Evolutionary conservation across 495 filamentous ascomycete species (phyloP), one percentile per base, ranked within the genome.

Genomic region (Penicillium flavigenum): DNA sequence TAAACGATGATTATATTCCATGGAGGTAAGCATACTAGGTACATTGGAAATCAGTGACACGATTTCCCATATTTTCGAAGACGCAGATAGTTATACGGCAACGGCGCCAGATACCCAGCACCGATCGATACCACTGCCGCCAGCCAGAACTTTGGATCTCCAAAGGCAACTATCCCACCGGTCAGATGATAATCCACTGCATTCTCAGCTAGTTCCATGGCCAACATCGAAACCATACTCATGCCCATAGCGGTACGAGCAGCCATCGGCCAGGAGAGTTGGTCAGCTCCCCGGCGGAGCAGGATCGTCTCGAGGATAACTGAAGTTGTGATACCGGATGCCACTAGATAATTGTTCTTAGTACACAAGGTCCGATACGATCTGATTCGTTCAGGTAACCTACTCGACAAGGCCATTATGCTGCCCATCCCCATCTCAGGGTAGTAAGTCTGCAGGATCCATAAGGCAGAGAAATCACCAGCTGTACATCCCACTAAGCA

Each of bases 151-250:
- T 60, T 53, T 0, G 71, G 69, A 38, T 71, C 67, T 1, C 62
- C 63, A 10, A 74, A 48, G 0, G 60, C 62, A 16, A 76, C 65
- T 6, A 72, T 58, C 0, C 78, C 78, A 1, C 76, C 76, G 0
- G 76, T 80, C 2, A 80, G 62, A 56, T 79, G 73, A 56, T 74
- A 78, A 47, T 80, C 76, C 27, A 80, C 78, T 4, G 62, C 51
- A 51, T 78, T 80, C 43, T 78, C 70, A 3, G 69, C 76, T 1
- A 63, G 36, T 53, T 80, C 76, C 78, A 80, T 80, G 3, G 74
- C 71, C 24, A 79, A 26, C 78, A 80, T 79, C 0, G 76, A 78
- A 2, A 78, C 67, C 39, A 78, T 63, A 52, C 76, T 80, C 78
- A 80, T 80, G 0, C 78, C 78, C 63, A 69, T 72, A 0, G 78